phyloP scores from a whole-genome alignment of 257 asterid genomes.

The Scutellaria baicalensis region DNA sequence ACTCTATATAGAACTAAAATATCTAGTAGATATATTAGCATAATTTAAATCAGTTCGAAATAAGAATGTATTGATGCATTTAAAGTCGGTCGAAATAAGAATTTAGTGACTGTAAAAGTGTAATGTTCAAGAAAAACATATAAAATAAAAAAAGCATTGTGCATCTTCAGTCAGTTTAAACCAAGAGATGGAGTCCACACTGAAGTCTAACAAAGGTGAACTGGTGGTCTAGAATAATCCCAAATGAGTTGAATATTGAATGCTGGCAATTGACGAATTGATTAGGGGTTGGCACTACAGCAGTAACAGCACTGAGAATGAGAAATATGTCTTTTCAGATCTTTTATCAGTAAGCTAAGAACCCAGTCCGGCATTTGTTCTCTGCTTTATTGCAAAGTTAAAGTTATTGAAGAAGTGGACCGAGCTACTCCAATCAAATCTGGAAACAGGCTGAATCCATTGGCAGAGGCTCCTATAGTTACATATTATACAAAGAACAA shows the following conservation, averaged over 20 bases:
- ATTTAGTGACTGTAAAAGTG: not conserved
- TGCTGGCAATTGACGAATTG: not conserved
- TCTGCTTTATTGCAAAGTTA: not conserved
- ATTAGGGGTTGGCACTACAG: too few relatives aligned
- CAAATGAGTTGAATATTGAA: not conserved
- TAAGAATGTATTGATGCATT: not conserved
- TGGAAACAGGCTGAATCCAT: not conserved
- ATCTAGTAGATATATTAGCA: not conserved
- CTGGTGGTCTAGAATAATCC: not conserved
- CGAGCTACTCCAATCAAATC: not conserved
- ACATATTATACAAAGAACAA: too few relatives aligned
- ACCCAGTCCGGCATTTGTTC: not conserved
- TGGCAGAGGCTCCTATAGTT: not conserved
- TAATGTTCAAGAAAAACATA: slow-evolving; percentile 1
- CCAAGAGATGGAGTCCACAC: too few relatives aligned
- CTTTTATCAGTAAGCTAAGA: not conserved
- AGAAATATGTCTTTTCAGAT: not conserved
- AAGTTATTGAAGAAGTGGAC: not conserved
- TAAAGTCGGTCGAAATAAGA: not conserved
- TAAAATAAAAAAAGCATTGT: not conserved
- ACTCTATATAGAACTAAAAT: not conserved
- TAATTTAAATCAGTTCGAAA: too few relatives aligned
- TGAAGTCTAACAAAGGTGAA: too few relatives aligned
- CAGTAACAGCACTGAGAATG: not conserved
- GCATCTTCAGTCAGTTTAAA: too few relatives aligned